Evolutionary conservation across 176 grass and related monocot species (phyloP).

Genomic region (Musa acuminata): DNA sequence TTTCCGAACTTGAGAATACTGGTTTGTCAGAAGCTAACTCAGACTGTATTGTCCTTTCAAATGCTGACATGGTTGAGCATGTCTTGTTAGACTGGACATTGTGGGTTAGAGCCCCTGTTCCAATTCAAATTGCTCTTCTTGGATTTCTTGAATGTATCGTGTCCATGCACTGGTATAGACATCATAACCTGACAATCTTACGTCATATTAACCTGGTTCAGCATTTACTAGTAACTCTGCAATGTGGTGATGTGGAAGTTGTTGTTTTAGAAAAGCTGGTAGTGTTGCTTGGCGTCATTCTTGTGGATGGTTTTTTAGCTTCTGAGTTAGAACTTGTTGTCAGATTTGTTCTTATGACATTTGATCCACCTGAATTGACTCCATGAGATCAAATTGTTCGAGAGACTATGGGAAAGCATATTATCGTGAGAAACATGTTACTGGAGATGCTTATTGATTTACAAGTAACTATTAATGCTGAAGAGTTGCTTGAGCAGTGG

Average conservation of each 20-base stretch:
- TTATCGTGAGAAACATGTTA: constrained; percentile 97
- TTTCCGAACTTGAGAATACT: constrained; percentile 89
- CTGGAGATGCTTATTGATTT: constrained; percentile 98
- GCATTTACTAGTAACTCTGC: constrained; percentile 92
- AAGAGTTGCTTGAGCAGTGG: constrained; percentile 97
- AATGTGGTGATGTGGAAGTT: constrained; percentile 94
- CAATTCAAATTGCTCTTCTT: constrained; percentile 92
- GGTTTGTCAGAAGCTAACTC: constrained; percentile 66
- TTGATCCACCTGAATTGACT: constrained; percentile 77
- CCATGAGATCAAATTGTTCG: constrained; percentile 50
- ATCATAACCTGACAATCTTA: constrained; percentile 91
- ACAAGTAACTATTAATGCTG: constrained; percentile 76
- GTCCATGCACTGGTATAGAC: constrained; percentile 97
- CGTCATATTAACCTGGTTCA: constrained; percentile 95
- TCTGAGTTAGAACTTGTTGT: constrained; percentile 94
- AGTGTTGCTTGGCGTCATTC: constrained; percentile 91
- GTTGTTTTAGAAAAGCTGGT: constrained; percentile 92
- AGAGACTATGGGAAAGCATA: constrained; percentile 93
- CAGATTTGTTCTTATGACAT: constrained; percentile 97
- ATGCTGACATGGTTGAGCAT: constrained; percentile 99
- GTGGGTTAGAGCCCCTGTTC: constrained; percentile 85
- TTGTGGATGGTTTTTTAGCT: constrained; percentile 93
- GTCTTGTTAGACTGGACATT: constrained; percentile 97
- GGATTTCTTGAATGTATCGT: constrained; percentile 97
- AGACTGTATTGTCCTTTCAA: constrained; percentile 90